Evolutionary conservation across 225 moss, liverwort and hornwort genomes (phyloP).

Genomic region (Pseudisothecium myosuroides): DNA sequence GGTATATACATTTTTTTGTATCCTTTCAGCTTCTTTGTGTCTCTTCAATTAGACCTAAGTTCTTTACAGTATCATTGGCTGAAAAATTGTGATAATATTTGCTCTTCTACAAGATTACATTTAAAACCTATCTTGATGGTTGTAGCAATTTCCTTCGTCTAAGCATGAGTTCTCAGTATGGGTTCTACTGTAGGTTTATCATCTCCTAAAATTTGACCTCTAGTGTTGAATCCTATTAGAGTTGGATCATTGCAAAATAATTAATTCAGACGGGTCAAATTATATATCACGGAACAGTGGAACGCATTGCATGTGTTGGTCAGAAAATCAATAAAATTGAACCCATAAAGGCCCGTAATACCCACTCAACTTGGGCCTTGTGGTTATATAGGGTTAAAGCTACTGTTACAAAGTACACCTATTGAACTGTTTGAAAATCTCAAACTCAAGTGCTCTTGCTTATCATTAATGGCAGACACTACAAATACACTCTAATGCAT

Average conservation of each 20-base stretch:
- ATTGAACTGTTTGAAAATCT: background rate
- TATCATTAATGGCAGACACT: background rate
- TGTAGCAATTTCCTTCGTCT: background rate
- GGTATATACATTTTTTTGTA: constrained; percentile 11
- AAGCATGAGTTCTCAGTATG: background rate
- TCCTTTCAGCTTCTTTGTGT: background rate
- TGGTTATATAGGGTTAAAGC: background rate
- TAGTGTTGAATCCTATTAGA: background rate
- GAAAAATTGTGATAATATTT: background rate
- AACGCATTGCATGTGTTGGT: background rate
- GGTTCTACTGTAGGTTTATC: background rate
- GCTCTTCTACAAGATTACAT: background rate
- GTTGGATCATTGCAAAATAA: background rate
- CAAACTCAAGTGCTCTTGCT: background rate
- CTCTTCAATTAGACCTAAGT: background rate
- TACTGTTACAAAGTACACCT: background rate
- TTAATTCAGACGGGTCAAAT: background rate
- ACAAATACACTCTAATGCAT: background rate
- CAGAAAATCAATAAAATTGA: background rate
- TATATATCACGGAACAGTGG: background rate
- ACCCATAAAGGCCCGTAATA: too few species aligned
- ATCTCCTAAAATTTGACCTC: background rate
- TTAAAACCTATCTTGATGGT: background rate
- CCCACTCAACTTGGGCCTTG: background rate
- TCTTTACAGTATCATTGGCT: background rate